Percentiles rank a stretch among this genome's conserved stretches.
Evolutionary conservation across 1,284 basidiomycete species (phyloP).

Genomic region (Bjerkandera adusta): DNA sequence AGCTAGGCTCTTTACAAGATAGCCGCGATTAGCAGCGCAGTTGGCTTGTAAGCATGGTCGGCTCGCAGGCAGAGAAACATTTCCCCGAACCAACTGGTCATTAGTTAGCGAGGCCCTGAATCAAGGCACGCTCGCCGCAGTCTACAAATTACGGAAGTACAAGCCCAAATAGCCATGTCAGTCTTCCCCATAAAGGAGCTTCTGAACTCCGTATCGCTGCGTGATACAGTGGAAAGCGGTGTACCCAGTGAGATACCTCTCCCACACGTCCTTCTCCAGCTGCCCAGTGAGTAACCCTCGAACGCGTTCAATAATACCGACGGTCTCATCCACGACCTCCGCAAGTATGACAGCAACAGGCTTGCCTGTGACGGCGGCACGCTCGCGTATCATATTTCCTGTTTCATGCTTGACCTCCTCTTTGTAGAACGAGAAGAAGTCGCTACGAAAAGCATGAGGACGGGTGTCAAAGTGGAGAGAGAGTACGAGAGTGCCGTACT

Average conservation of each 20-base stretch:
- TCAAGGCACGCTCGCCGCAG: no score
- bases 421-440: slow-evolving; percentile 24
- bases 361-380: slow-evolving; percentile 11
- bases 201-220: slow-evolving; percentile 17
- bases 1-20: no score
- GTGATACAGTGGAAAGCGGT: slow-evolving; percentile 13
- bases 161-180: no score
- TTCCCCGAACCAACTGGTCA: no score
- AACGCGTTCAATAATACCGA: slow-evolving; percentile 11
- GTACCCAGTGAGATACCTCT: slow-evolving; percentile 17
- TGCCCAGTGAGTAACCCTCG: slow-evolving; percentile 11
- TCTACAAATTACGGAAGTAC: no score
- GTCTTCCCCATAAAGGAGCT: slow-evolving; percentile 10
- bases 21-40: no score
- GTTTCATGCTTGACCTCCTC: slow-evolving; percentile 18
- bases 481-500: neutral
- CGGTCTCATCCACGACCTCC: slow-evolving; percentile 27
- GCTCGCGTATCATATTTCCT: slow-evolving; percentile 18
- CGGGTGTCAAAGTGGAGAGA: neutral
- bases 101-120: no score
- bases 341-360: slow-evolving; percentile 14
- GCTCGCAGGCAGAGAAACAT: no score
- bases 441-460: slow-evolving; percentile 15
- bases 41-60: no score
- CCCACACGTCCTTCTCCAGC: slow-evolving; percentile 17